Evolutionary conservation across 257 asterid genomes (phyloP).

Genomic region (Solanum lycopersicoides): DNA sequence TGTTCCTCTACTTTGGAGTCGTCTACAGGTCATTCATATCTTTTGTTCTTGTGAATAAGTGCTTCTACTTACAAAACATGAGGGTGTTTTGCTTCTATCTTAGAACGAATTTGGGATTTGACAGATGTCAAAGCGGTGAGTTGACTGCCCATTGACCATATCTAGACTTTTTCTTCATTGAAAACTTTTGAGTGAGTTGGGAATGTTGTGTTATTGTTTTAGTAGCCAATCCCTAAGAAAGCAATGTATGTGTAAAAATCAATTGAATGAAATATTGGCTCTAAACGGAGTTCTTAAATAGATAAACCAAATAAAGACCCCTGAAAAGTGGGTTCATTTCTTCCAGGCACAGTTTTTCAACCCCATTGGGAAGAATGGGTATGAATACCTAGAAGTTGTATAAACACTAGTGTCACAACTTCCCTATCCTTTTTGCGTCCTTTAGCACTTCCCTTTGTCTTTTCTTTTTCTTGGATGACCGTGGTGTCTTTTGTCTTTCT

Average conservation of each 20-base stretch:
- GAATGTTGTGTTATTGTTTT: neutral
- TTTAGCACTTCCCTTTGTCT: neutral
- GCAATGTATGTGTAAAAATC: neutral
- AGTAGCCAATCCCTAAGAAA: neutral
- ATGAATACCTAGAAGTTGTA: neutral
- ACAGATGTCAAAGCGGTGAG: neutral
- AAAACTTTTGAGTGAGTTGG: neutral
- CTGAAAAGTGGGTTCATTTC: neutral
- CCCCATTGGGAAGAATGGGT: neutral
- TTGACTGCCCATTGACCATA: neutral
- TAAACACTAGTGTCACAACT: neutral
- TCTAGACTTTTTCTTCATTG: neutral
- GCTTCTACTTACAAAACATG: neutral
- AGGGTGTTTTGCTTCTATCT: neutral
- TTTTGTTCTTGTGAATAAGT: slow-evolving; percentile 1
- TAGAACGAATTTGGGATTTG: neutral
- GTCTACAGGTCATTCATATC: slow-evolving; percentile 58
- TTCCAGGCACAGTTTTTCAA: neutral
- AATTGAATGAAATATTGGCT: neutral
- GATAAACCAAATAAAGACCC: neutral
- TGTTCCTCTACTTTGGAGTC: slow-evolving; percentile 86
- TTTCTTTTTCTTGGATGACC: neutral
- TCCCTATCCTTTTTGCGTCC: neutral
- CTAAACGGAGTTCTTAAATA: neutral
- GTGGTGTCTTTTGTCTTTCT: neutral